These are phyloP conservation scores for Collybia sp. DNA, from an alignment of 768 basidiomycete genomes.

Conservation along the genomic window DNA sequence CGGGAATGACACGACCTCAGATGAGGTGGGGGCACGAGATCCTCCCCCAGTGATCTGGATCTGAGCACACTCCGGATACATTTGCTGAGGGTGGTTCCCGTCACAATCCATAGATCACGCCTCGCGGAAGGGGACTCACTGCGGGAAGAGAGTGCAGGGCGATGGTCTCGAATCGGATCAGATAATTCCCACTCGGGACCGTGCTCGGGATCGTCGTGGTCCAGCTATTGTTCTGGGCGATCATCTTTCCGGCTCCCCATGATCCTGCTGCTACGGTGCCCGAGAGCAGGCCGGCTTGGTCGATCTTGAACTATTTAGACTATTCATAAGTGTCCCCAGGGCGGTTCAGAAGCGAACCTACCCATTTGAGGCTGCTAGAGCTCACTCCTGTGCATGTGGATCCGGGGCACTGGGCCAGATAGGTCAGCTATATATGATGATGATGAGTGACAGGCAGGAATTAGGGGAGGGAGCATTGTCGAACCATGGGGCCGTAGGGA, in stretches of 20 bases:
- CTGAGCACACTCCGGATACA: slow-evolving; percentile 62
- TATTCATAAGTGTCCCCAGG: neutral
- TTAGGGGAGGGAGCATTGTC: neutral
- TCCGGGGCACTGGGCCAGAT: slow-evolving; percentile 42
- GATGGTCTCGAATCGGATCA: slow-evolving; percentile 47
- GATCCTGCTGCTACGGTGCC: slow-evolving; percentile 33
- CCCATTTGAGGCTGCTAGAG: slow-evolving; percentile 36
- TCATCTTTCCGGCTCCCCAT: slow-evolving; percentile 43
- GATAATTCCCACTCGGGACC: slow-evolving; percentile 37
- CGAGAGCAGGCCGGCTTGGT: slow-evolving; percentile 39
- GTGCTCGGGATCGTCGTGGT: slow-evolving; percentile 39
- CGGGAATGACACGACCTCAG: slow-evolving; percentile 45
- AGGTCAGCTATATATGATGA: slow-evolving; percentile 26
- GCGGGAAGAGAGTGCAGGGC: slow-evolving; percentile 49
- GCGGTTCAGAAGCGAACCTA: slow-evolving; percentile 9
- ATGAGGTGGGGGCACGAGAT: slow-evolving; percentile 29
- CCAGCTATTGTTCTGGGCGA: slow-evolving; percentile 38
- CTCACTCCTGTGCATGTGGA: slow-evolving; percentile 35
- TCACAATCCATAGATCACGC: neutral
- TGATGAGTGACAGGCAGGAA: neutral
- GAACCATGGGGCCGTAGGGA: slow-evolving; percentile 37
- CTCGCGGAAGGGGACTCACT: slow-evolving; percentile 19
- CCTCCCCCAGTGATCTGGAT: slow-evolving; percentile 38
- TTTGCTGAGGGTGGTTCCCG: slow-evolving; percentile 35
- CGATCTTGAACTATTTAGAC: slow-evolving; percentile 36